Base-by-base conservation (phyloP, 2,329 filamentous ascomycete species). In the Hirsutella minnesotensis region DNA sequence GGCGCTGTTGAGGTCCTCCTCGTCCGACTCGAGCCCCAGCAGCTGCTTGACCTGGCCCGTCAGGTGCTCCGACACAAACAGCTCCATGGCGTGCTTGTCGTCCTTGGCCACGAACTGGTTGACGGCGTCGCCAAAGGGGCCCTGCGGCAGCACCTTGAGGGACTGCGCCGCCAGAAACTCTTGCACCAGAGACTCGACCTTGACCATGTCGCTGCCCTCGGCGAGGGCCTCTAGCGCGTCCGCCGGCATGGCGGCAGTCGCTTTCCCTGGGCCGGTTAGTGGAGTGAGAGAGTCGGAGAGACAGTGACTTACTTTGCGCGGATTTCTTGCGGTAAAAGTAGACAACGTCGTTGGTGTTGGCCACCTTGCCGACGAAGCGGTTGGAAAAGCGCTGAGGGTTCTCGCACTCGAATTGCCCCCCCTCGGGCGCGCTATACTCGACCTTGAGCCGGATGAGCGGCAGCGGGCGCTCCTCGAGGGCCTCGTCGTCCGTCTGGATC, bases 301-400 rank as follows among this genome's bases (percentile, higher is more conserved):
- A 3, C 0, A 3, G 18, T 4, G 1, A 50, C 58, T 41, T 52
- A 58, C 60, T 55, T n/a, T 58, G 56, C 2, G 61, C 63, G n/a
- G 76, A 75, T 64, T 95, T 96, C 64, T 90, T 95, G 44, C 86
- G 79, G 61, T 95, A 81, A 58, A 94, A 96, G 55, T 90, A 84
- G 1, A 98, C 81, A 0, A 98, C 87, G 53, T 98, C 92, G 51
- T 89, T 94, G 9, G 82, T 81, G 56, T 98, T 98, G 46, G 92
- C 92, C 1, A 98, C 90, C 55, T 79, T 85, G n/a, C 81, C 83
- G 1, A 83, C 74, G 52, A 96, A 98, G 3, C 88, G 77, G 58
- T 94, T 94, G 0, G 90, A 96, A 56, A 96, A 95, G 9, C 92
- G 80, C 58, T 96, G 92, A 0, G 92, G 89, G 47, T 98, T 98